Evolutionary conservation across 2,329 filamentous ascomycete species (phyloP), one percentile per base, ranked within the genome.

Genomic region (Calonectria pteridis): DNA sequence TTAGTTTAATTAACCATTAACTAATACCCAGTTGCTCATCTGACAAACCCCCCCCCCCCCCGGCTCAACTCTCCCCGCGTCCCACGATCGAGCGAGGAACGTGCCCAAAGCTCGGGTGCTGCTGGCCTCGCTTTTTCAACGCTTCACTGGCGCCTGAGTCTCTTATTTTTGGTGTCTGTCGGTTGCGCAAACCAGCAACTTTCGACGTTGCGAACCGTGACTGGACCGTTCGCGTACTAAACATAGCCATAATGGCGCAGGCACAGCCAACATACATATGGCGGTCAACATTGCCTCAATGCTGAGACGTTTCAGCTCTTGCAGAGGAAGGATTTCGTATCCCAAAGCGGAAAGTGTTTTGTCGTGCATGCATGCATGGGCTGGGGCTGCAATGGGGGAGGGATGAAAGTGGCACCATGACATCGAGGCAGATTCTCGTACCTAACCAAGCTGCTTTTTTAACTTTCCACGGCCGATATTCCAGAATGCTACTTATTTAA

Each of bases 301-400:
- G 55, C 55, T 62, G 55, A 62, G 55, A 37, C 55, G 55, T 62
- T 40, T 62, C 55, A 62, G 55, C 33, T 31, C 35, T 59, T 35
- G 31, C n/a, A n/a, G 37, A n/a, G 26, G 55, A 62, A 62, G 55
- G 55, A 62, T 62, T 55, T 62, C 55, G 55, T 62, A 62, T 62
- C 55, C 55, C 55, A 62, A 62, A 28, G 33, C 55, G 55, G 55
- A 62, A 62, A 62, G 55, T 62, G 55, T 43, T 62, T 62, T 62
- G 55, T 62, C 55, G 55, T 33, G 55, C 55, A 62, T 20, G 49
- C 49, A 51, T 28, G 51, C 28, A 55, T 16, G 26, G 50, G 50
- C 50, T 53, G 50, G 31, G 55, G 31, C 31, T 58, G 55, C 31
- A 35, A 28, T 40, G 55, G 55, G n/a, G n/a, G n/a, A n/a, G n/a